Evolutionary conservation across 805 yeast species (phyloP).

Genomic region (Ogataea pignaliae): DNA sequence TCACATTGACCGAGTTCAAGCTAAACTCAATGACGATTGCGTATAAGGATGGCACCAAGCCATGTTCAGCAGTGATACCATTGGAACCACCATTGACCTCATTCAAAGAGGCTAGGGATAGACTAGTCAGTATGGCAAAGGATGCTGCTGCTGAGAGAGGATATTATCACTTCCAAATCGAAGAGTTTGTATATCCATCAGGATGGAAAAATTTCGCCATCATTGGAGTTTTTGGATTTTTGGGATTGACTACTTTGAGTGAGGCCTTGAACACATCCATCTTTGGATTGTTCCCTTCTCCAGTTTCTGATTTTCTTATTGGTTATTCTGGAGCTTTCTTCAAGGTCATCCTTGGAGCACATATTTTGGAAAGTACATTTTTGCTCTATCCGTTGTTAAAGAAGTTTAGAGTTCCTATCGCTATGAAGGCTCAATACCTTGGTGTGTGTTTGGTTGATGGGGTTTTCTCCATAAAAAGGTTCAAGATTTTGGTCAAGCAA

Average conservation of each 20-base stretch:
- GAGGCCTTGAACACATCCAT: slow-evolving; percentile 5
- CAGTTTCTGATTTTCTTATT: slow-evolving; percentile 5
- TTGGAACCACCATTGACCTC: slow-evolving; percentile 47
- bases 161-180: slow-evolving; percentile 50
- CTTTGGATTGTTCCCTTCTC: slow-evolving; percentile 5
- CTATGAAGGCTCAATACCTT: slow-evolving; percentile 47
- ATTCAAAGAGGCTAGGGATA: slow-evolving; percentile 43
- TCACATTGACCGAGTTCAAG: slow-evolving; percentile 43
- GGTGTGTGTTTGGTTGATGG: slow-evolving; percentile 60
- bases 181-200: slow-evolving; percentile 40
- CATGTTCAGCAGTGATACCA: slow-evolving; percentile 33
- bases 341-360: slow-evolving; percentile 35
- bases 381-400: slow-evolving; percentile 45
- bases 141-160: slow-evolving; percentile 62
- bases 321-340: slow-evolving; percentile 9
- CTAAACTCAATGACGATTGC: slow-evolving; percentile 39
- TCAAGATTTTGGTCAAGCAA: slow-evolving; percentile 20
- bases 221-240: slow-evolving; percentile 1
- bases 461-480: slow-evolving; percentile 42
- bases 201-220: slow-evolving; percentile 19
- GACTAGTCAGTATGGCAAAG: slow-evolving; percentile 70
- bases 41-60: slow-evolving; percentile 34
- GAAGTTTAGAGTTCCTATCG: slow-evolving; percentile 58
- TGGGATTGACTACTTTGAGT: slow-evolving; percentile 6
- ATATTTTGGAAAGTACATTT: slow-evolving; percentile 45